These are phyloP conservation scores for Acanthamoeba culbertsoni DNA, from an alignment of 208 protist species.

Conservation along the genomic window DNA sequence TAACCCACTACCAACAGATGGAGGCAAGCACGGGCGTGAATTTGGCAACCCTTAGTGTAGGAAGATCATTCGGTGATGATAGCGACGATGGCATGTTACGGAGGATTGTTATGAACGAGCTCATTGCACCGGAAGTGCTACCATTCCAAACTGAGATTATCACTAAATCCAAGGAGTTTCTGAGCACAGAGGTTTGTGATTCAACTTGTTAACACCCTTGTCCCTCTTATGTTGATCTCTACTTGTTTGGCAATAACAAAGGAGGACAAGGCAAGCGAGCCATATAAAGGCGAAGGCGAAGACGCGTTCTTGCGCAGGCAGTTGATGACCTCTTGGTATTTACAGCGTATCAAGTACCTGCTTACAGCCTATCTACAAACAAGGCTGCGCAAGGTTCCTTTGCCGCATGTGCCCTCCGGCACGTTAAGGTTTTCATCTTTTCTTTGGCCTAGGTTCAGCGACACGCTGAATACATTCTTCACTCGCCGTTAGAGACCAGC, in stretches of 20 bases:
- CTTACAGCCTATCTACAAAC: neutral
- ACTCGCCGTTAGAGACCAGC: neutral
- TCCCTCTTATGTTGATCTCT: neutral
- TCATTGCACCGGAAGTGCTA: neutral
- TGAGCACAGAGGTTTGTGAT: neutral
- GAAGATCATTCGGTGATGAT: neutral
- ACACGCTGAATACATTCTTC: conserved; percentile 10
- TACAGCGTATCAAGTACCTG: neutral
- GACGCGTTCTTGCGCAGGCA: neutral
- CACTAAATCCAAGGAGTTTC: neutral
- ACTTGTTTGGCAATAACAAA: neutral
- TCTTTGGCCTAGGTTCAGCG: neutral
- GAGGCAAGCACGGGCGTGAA: neutral
- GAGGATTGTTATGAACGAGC: neutral
- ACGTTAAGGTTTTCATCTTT: neutral
- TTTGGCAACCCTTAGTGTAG: too few relatives aligned
- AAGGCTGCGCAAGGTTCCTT: neutral
- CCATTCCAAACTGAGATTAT: neutral
- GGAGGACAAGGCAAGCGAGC: neutral
- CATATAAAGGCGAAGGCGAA: neutral
- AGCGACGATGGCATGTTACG: neutral
- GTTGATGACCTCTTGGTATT: conserved; percentile 5
- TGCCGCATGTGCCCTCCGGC: neutral
- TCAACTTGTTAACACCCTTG: neutral
- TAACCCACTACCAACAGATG: neutral